These are phyloP conservation scores for Gliomastix tumulicola DNA, from an alignment of 2,329 filamentous ascomycete genomes.

Conservation along the genomic window DNA sequence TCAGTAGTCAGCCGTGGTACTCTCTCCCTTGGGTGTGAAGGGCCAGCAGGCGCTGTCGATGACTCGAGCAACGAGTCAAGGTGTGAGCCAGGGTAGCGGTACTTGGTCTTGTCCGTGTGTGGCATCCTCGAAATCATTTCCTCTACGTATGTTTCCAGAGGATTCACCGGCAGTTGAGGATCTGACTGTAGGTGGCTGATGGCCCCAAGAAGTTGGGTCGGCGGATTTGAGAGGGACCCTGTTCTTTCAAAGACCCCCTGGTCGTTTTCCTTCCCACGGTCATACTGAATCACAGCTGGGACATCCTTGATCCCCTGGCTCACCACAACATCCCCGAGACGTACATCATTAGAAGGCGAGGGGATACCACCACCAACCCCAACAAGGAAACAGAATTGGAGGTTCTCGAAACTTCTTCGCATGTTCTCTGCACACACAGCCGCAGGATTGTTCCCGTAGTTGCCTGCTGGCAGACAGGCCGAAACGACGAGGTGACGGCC, in stretches of 20 bases:
- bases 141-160: too few species aligned
- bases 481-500: slow-evolving; percentile 20
- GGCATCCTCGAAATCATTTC: too few species aligned
- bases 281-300: slow-evolving; percentile 7
- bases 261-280: slow-evolving; percentile 1
- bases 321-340: slow-evolving; percentile 12
- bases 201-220: background rate
- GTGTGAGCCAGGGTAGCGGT: too few species aligned
- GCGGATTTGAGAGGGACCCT: background rate
- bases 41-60: too few species aligned
- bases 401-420: slow-evolving; percentile 19
- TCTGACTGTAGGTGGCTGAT: background rate
- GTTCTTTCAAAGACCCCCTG: slow-evolving; percentile 1
- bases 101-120: too few species aligned
- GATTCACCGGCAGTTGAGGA: too few species aligned
- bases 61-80: too few species aligned
- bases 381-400: slow-evolving; percentile 10
- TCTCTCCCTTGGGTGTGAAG: too few species aligned
- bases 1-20: too few species aligned
- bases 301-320: slow-evolving; percentile 1
- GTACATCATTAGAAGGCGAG: slow-evolving; percentile 4
- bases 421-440: slow-evolving; percentile 20
- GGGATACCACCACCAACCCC: slow-evolving; percentile 11
- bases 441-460: slow-evolving; percentile 19
- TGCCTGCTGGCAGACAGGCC: slow-evolving; percentile 18